Base-by-base conservation (phyloP, 257 asterid genomes). In the Lavandula angustifolia region DNA sequence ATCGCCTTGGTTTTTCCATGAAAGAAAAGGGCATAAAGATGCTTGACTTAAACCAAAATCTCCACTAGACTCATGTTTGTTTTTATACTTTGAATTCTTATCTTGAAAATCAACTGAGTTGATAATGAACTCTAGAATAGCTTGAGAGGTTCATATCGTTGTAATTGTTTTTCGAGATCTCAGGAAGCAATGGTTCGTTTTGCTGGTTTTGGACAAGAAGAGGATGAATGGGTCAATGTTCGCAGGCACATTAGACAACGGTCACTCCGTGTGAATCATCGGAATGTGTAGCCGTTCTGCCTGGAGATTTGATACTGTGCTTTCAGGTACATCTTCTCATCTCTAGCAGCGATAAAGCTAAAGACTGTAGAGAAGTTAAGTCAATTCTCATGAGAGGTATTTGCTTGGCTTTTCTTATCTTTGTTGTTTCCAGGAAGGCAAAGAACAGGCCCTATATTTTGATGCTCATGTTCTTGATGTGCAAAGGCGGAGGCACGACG, bases 401-500 rank as follows among this genome's bases (percentile, higher is more conserved):
- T 49, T 53, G 54, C 47, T 35, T 10, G 27, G 27, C 27, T 22
- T 22, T 60, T 55, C 9, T 40, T 14, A 46, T 64, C 71, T 69
- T 58, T 18, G 34, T 67, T 53, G 51, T 67, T 53, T 77, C 17
- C 74, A 94, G 99, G 99, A 94, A 84, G 99, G 97, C 35, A 94
- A 87, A 83, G 99, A 94, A 61, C 99, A 90, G 81, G 99, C 99
- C 65, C 82, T 94, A 62, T 94, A 94, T 82, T 94, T 81, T 47
- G 99, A 94, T 78, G 99, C 99, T 12, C 98, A 83, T 72, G 96
- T 91, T 74, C 92, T 91, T 55, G 94, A 86, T 79, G 94, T 96
- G 47, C 96, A 90, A 72, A 85, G 96, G 81, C 94, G 99, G 73
- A 85, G 97, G 81, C 99, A 94, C 59, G 99, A 94, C 42, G 89